Base-by-base conservation (phyloP, 2,329 filamentous ascomycete species). In the Pseudofabraea citricarpa region DNA sequence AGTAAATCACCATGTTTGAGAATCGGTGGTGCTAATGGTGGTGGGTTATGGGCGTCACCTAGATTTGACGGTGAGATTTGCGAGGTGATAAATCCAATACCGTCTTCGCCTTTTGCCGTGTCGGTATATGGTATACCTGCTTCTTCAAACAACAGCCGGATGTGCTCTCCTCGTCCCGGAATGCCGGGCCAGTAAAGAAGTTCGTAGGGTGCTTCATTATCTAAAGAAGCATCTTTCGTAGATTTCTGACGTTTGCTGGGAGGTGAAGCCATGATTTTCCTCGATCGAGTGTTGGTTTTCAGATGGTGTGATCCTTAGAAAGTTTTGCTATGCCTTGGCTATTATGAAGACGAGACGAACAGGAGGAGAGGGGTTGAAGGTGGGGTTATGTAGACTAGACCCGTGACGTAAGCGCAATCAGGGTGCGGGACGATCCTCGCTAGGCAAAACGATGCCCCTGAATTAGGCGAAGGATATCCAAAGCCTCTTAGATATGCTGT, bases 61-160 rank as follows among this genome's bases (percentile, higher is more conserved):
- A 60, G 61, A 45, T 74, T 70, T 8, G 66, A 56, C 24, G 60
- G 51, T 45, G 66, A 68, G 45, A 77, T 72, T 47, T 70, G 64
- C 1, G 68, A 58, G 3, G 73, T 59, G 12, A 88, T 72, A 2
- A 65, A 53, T 2, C 69, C 54, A 36, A 77, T 66, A 43, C 76
- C 35, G 18, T 13, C 82, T n/a, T 72, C 65, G 22, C 75, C 58
- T 12, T 66, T 46, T 44, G 74, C 72, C 3, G 72, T 68, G 65
- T 90, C 85, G 19, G 64, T 77, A 69, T 88, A 90, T 4, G 73
- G 61, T 1, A 76, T 76, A 15, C 74, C 74, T 16, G 79, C 72
- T 41, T 85, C 84, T 65, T 90, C 86, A 52, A 91, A 78, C 13
- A 74, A 73, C 9, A 91, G 75, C 18, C 87, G 85, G 58, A 90